Conservation (phyloP, 805 yeast species). For the Trichomonascus vanleenenianus region DNA sequence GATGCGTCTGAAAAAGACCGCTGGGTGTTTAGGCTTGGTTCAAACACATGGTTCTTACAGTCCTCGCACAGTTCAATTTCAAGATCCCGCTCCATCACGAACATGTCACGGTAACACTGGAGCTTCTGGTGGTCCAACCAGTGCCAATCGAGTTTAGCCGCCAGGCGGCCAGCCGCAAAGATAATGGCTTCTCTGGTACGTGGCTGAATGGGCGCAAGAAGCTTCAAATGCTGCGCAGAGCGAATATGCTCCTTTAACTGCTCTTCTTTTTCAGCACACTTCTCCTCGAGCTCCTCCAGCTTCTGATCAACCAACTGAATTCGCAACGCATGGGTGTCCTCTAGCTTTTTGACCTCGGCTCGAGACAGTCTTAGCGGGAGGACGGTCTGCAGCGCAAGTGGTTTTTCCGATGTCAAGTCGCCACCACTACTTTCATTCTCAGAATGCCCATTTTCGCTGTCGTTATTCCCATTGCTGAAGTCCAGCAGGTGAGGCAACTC, state of each 20-base stretch:
- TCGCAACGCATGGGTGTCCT: neutral
- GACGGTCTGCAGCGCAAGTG: too few relatives aligned
- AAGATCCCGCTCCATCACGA: constrained; percentile 25
- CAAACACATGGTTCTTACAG: neutral
- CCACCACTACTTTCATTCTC: too few relatives aligned
- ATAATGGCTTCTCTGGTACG: constrained; percentile 45
- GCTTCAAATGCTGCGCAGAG: constrained; percentile 33
- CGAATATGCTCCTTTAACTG: constrained; percentile 34
- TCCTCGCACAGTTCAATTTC: constrained; percentile 12
- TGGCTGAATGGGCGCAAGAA: constrained; percentile 47
- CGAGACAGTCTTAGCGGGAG: too few relatives aligned
- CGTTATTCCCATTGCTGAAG: too few relatives aligned
- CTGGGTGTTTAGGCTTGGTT: neutral
- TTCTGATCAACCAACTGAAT: constrained; percentile 19
- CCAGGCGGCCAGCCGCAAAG: constrained; percentile 38
- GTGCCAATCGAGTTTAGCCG: constrained; percentile 49
- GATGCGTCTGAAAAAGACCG: too few relatives aligned
- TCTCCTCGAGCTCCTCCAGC: constrained; percentile 30
- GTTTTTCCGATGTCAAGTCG: too few relatives aligned
- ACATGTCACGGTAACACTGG: constrained; percentile 33
- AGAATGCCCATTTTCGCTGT: too few relatives aligned
- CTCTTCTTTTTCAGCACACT: constrained; percentile 24
- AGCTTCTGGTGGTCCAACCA: constrained; percentile 46
- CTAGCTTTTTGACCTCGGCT: neutral
- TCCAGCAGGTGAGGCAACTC: too few relatives aligned